These are phyloP conservation scores for Psilocybe azurescens DNA, from an alignment of 768 basidiomycete species.

Conservation along the genomic window DNA sequence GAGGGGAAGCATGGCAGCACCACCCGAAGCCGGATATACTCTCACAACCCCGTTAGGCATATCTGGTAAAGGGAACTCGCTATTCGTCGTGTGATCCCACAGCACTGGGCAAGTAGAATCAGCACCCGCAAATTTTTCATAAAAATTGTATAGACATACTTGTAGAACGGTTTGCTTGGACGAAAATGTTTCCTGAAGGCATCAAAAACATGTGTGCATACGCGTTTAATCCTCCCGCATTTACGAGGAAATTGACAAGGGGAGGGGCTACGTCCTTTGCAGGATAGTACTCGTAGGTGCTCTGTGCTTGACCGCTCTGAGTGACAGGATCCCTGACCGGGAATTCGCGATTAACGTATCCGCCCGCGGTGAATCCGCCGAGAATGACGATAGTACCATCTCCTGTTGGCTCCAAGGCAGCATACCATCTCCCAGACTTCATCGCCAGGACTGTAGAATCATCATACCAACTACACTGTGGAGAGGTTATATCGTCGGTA, in stretches of 20 bases:
- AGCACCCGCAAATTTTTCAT: neutral
- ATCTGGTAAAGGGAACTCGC: slow-evolving; percentile 64
- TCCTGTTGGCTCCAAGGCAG: slow-evolving; percentile 69
- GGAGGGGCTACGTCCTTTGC: slow-evolving; percentile 50
- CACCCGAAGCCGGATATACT: slow-evolving; percentile 90
- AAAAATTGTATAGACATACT: slow-evolving; percentile 47
- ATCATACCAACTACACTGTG: slow-evolving; percentile 75
- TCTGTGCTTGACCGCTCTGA: slow-evolving; percentile 76
- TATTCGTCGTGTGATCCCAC: slow-evolving; percentile 47
- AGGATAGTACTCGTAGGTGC: slow-evolving; percentile 85
- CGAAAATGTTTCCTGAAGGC: slow-evolving; percentile 75
- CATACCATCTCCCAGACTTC: slow-evolving; percentile 78
- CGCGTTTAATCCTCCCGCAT: slow-evolving; percentile 78
- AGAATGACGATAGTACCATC: slow-evolving; percentile 82
- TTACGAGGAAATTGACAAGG: slow-evolving; percentile 67
- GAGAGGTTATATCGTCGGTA: slow-evolving; percentile 48
- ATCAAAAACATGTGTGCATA: slow-evolving; percentile 77
- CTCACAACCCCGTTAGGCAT: slow-evolving; percentile 78
- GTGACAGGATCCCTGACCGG: slow-evolving; percentile 66
- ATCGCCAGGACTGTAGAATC: slow-evolving; percentile 62
- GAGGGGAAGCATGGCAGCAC: slow-evolving; percentile 86
- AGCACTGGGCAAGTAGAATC: slow-evolving; percentile 21
- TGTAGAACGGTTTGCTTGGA: slow-evolving; percentile 82
- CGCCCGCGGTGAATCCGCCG: slow-evolving; percentile 79
- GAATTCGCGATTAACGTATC: slow-evolving; percentile 79